A percentile compares a stretch with the other conserved stretches of the same genome.
These are phyloP conservation scores for Aspergillus uvarum DNA, from an alignment of 2,329 filamentous ascomycete species.

Conservation along the genomic window DNA sequence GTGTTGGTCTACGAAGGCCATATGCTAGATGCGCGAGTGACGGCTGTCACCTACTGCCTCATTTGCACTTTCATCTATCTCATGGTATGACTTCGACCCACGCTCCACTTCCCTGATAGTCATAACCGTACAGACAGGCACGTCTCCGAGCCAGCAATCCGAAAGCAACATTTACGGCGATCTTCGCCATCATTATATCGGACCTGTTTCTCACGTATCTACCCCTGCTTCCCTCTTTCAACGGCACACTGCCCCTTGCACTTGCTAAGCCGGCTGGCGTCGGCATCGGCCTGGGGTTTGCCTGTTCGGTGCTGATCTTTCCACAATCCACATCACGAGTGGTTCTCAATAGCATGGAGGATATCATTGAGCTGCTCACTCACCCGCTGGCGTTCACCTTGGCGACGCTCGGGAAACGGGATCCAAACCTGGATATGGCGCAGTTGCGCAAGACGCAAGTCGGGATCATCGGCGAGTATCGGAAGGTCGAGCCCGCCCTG, in stretches of 20 bases:
- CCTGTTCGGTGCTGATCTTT: conserved; percentile 49
- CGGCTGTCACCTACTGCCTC: conserved; percentile 38
- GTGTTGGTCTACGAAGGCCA: conserved; percentile 46
- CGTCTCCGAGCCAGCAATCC: conserved; percentile 48
- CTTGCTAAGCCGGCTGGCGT: conserved; percentile 50
- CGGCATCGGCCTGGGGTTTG: conserved; percentile 48
- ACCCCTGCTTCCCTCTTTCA: conserved; percentile 45
- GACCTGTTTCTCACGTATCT: conserved; percentile 49
- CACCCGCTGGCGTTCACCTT: conserved; percentile 34
- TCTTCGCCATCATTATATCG: conserved; percentile 50
- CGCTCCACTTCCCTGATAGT: not conserved
- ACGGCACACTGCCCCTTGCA: conserved; percentile 38
- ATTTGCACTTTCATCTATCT: conserved; percentile 48
- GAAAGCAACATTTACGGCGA: conserved; percentile 47
- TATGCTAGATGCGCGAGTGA: conserved; percentile 51
- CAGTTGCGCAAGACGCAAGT: conserved; percentile 33
- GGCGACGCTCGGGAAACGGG: conserved; percentile 17
- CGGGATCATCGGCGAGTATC: conserved; percentile 38
- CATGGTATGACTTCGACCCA: conserved; percentile 22
- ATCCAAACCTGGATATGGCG: conserved; percentile 17
- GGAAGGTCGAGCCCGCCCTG: conserved; percentile 40
- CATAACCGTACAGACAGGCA: conserved; percentile 25
- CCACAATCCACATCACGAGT: conserved; percentile 51
- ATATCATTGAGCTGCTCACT: conserved; percentile 29
- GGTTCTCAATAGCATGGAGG: conserved; percentile 38